phyloP scores from a whole-genome alignment of 2,329 filamentous ascomycete genomes.

The Nothopassalora personata region DNA sequence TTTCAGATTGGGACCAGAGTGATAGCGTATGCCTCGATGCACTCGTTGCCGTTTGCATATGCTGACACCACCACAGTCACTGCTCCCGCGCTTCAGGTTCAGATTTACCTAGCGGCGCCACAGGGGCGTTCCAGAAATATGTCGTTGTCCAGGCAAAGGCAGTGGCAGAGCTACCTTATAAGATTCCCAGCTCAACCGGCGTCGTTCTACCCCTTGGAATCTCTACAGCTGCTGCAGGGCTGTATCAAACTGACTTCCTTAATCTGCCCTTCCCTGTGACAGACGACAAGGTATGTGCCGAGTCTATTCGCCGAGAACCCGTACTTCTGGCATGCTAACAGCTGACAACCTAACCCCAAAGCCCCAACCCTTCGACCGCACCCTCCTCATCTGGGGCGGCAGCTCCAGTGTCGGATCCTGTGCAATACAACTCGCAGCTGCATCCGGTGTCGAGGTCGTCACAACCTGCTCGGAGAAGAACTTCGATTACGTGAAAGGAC shows the following conservation, averaged over 20 bases:
- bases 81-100: constrained; percentile 12
- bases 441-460: constrained; percentile 41
- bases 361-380: constrained; percentile 22
- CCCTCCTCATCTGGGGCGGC: constrained; percentile 51
- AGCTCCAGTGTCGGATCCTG: constrained; percentile 50
- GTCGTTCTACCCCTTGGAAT: constrained; percentile 41
- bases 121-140: constrained; percentile 32
- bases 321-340: too few species aligned
- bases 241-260: constrained; percentile 26
- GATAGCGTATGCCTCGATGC: constrained; percentile 29
- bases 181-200: constrained; percentile 35
- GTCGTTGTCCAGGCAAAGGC: constrained; percentile 29
- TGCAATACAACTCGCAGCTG: constrained; percentile 46
- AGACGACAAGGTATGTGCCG: constrained; percentile 1
- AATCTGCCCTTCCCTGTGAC: constrained; percentile 19
- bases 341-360: too few species aligned
- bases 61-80: constrained; percentile 11
- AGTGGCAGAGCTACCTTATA: constrained; percentile 37
- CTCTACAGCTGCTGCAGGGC: constrained; percentile 37
- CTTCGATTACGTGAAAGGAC: constrained; percentile 39
- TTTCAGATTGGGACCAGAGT: constrained; percentile 45
- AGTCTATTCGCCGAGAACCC: too few species aligned
- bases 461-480: constrained; percentile 33
- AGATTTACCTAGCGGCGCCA: constrained; percentile 14
- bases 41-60: background rate